Base-by-base conservation (phyloP, 1,284 basidiomycete species). In the Ustilago trichophora region DNA sequence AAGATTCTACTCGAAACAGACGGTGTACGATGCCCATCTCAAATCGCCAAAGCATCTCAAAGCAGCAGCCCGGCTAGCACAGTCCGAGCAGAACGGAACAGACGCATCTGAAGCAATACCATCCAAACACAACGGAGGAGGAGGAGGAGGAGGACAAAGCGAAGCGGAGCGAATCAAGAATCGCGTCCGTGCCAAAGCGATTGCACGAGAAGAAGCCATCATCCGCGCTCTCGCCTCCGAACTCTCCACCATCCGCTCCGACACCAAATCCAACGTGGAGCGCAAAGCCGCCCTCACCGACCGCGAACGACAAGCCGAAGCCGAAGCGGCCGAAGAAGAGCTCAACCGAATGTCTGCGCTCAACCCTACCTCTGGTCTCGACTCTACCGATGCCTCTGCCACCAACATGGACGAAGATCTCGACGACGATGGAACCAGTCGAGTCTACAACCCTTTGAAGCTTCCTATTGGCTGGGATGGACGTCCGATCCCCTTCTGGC, bases 381-480 rank as follows among this genome's bases (percentile, higher is more conserved):
- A 64, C 37, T 21, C 49, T 29, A n/a, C n/a, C n/a, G n/a, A n/a
- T n/a, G n/a, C n/a, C n/a, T n/a, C n/a, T n/a, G n/a, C n/a, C n/a
- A n/a, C n/a, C n/a, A n/a, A n/a, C n/a, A n/a, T 56, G 46, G 65
- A 55, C 26, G 59, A 62, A 8, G 55, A 40, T n/a, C 41, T 65
- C 13, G 74, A 75, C 22, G 72, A 71, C 18, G 69, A 67, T 33
- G 65, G 26, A 67, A 92, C 96, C 75, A 92, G 92, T 67, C 88
- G 91, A 72, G 93, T 98, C 43, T 98, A 98, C 83, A 98, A 99
- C 80, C 96, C 96, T 33, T 87, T 98, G 50, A 98, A 98, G 83
- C 85, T 98, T 34, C 96, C 96, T 10, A 86, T 98, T 3, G 95
- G 95, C 1, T 98, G 94, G 94, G 94, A 98, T 80, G 93, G 93